Conservation (phyloP, 1,139 yeast genomes). For the Pichia sp. region DNA sequence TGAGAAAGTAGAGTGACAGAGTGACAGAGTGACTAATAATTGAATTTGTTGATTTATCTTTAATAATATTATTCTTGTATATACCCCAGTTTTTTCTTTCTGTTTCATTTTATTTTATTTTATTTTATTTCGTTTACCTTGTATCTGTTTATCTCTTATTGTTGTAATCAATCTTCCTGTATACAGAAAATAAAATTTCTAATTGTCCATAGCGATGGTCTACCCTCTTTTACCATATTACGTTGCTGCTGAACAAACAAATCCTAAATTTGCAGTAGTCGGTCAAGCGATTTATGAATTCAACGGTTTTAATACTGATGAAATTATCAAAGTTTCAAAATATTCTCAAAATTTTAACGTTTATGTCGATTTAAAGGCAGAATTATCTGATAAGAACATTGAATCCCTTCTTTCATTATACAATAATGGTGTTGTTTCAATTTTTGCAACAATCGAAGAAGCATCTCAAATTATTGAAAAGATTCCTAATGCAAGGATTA, state of each 20-base stretch:
- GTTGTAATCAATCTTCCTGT: too few species aligned
- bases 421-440: constrained; percentile 58
- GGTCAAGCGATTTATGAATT: constrained; percentile 27
- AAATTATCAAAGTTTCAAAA: constrained; percentile 19
- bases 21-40: too few species aligned
- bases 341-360: constrained; percentile 13
- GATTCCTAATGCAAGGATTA: constrained; percentile 56
- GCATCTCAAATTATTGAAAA: constrained; percentile 34
- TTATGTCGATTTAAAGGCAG: constrained; percentile 20
- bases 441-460: constrained; percentile 36
- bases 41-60: too few species aligned
- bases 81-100: too few species aligned
- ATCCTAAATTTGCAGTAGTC: constrained; percentile 18
- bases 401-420: constrained; percentile 43
- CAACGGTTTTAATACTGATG: constrained; percentile 12
- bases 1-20: too few species aligned
- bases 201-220: too few species aligned
- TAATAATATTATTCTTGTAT: too few species aligned
- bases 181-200: constrained; percentile 32
- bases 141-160: too few species aligned
- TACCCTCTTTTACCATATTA: constrained; percentile 27
- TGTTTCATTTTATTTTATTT: too few species aligned
- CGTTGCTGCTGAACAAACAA: constrained; percentile 10
- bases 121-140: too few species aligned
- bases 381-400: constrained; percentile 17